phyloP scores from a whole-genome alignment of 345 rosid species.

The Microcos paniculata region DNA sequence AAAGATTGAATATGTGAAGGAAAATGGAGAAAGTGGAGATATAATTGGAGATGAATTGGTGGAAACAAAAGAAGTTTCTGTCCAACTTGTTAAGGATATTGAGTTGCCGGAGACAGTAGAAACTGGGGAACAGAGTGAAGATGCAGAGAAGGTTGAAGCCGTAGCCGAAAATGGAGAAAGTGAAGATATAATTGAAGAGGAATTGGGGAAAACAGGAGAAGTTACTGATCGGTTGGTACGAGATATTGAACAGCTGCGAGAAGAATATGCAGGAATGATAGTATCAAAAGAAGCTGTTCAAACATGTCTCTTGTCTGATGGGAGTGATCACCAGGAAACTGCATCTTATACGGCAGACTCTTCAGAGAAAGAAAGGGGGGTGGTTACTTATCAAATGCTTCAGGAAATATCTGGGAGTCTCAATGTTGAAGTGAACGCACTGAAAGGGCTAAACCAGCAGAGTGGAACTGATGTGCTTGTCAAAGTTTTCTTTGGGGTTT shows the following conservation, averaged over 20 bases:
- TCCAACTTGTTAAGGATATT: not conserved
- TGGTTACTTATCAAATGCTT: too few relatives aligned
- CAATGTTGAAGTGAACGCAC: not conserved
- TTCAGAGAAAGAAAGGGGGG: constrained; percentile 10
- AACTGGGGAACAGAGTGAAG: not conserved
- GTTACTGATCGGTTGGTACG: constrained; percentile 7
- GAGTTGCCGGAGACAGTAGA: not conserved
- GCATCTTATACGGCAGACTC: not conserved
- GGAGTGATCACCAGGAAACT: not conserved
- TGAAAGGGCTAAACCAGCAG: constrained; percentile 9
- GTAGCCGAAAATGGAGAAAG: not conserved
- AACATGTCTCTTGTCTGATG: not conserved
- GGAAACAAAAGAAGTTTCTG: not conserved
- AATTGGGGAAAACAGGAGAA: constrained; percentile 7
- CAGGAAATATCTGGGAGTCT: not conserved
- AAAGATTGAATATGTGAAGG: not conserved
- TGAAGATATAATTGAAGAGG: not conserved
- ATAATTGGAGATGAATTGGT: constrained; percentile 10
- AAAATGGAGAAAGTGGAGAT: constrained; percentile 7
- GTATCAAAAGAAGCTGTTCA: constrained; percentile 14
- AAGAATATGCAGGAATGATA: not conserved
- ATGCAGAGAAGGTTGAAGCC: not conserved
- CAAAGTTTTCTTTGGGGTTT: constrained; percentile 11
- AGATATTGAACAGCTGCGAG: constrained; percentile 8
- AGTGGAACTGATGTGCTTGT: constrained; percentile 12